phyloP scores from a whole-genome alignment of 768 basidiomycete species.

The Gyrodon lividus region DNA sequence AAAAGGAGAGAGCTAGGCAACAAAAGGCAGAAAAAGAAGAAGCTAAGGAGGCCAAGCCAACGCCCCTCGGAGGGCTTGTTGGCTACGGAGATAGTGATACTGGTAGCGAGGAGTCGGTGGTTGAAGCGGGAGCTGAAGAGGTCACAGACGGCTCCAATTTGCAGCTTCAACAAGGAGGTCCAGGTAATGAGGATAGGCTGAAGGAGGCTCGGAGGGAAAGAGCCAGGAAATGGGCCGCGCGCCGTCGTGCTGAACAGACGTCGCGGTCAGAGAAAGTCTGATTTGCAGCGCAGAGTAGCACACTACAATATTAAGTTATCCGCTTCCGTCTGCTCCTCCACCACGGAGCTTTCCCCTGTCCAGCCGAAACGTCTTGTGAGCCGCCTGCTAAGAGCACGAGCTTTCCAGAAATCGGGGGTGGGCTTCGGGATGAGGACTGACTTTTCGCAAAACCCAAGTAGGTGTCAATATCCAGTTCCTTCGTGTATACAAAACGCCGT shows the following conservation, averaged over 20 bases:
- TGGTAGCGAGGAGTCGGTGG: conserved; percentile 34
- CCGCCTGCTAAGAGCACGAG: neutral
- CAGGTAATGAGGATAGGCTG: conserved; percentile 24
- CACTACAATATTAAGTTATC: neutral
- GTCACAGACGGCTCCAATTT: neutral
- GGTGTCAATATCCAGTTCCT: neutral
- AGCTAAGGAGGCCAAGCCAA: conserved; percentile 17
- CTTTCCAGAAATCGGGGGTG: neutral
- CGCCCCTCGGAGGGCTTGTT: conserved; percentile 49
- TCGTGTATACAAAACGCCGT: neutral
- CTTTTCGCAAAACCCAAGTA: neutral
- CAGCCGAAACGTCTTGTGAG: neutral
- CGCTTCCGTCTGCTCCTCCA: neutral
- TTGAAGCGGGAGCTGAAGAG: conserved; percentile 13
- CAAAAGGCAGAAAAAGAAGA: conserved; percentile 23
- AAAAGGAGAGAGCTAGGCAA: conserved; percentile 48
- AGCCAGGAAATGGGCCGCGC: conserved; percentile 59
- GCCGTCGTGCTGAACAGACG: conserved; percentile 37
- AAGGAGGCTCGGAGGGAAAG: conserved; percentile 53
- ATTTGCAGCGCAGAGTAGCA: neutral
- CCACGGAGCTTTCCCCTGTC: neutral
- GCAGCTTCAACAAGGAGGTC: neutral
- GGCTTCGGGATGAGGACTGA: neutral
- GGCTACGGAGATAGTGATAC: conserved; percentile 61
- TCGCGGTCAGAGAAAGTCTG: conserved; percentile 7